Conservation (phyloP, 148 eudicot genomes). For the Cornus suecica region DNA sequence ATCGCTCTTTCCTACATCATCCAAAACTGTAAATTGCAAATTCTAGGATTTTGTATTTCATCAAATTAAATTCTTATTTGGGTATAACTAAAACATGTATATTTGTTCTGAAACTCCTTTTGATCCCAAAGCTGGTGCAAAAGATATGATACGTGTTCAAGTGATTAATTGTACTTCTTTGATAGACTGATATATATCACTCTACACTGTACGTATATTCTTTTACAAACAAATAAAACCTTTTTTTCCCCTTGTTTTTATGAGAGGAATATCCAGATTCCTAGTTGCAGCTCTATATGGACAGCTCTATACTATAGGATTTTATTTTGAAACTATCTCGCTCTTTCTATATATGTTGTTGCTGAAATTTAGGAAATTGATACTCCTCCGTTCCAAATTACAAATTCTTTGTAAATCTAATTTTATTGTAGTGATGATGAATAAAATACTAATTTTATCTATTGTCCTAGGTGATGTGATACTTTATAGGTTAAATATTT, state of each 20-base stretch:
- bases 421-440: too few relatives aligned
- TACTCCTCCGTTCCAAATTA: too few relatives aligned
- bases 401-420: too few relatives aligned
- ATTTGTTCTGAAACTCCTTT: not conserved
- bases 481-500: too few relatives aligned
- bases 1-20: too few relatives aligned
- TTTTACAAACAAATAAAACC: not conserved
- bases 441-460: not conserved
- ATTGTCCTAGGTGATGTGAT: constrained; percentile 65
- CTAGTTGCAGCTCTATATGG: too few relatives aligned
- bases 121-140: not conserved
- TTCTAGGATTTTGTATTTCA: not conserved
- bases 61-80: not conserved
- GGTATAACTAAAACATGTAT: not conserved
- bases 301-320: too few relatives aligned
- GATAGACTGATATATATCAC: too few relatives aligned
- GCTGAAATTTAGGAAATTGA: not conserved
- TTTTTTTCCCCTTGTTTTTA: not conserved
- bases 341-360: not conserved
- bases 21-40: too few relatives aligned
- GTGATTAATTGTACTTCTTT: too few relatives aligned
- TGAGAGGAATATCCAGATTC: not conserved
- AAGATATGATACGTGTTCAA: too few relatives aligned
- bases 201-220: too few relatives aligned
- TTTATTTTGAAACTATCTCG: not conserved